Conservation (phyloP, 2,329 filamentous ascomycete genomes). For the Xylariaceae sp. region DNA sequence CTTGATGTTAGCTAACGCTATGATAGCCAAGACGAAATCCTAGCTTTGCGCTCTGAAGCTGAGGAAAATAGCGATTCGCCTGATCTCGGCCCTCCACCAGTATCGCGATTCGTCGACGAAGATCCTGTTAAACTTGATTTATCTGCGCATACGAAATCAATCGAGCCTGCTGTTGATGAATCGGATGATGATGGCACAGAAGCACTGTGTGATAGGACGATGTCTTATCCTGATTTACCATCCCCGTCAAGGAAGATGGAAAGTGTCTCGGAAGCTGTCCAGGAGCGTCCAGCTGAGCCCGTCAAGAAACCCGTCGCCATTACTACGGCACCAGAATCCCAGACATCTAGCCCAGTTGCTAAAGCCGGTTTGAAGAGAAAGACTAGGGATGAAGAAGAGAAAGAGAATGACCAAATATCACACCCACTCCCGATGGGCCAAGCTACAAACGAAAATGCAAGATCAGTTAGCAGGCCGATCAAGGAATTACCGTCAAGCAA, state of each 20-base stretch:
- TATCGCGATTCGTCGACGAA: slow-evolving; percentile 53
- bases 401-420: slow-evolving; percentile 33
- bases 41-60: slow-evolving; percentile 49
- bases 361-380: slow-evolving; percentile 56
- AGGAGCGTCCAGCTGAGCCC: background rate
- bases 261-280: background rate
- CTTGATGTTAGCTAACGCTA: slow-evolving; percentile 24
- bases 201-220: background rate
- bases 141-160: slow-evolving; percentile 29
- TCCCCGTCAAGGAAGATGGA: slow-evolving; percentile 2
- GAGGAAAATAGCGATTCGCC: slow-evolving; percentile 54
- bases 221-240: background rate
- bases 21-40: slow-evolving; percentile 54
- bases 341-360: slow-evolving; percentile 22
- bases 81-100: slow-evolving; percentile 60
- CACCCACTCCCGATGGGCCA: slow-evolving; percentile 28
- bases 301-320: background rate
- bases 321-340: slow-evolving; percentile 11
- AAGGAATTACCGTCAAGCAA: slow-evolving; percentile 42
- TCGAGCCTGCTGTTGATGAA: slow-evolving; percentile 12
- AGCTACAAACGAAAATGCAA: slow-evolving; percentile 23
- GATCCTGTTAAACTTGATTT: slow-evolving; percentile 51
- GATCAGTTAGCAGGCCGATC: slow-evolving; percentile 35
- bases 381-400: slow-evolving; percentile 49
- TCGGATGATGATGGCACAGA: slow-evolving; percentile 6